Percentiles rank a stretch among this genome's conserved stretches.
Evolutionary conservation across 768 basidiomycete species (phyloP).

Genomic region (Chlorophyllum brunneum): DNA sequence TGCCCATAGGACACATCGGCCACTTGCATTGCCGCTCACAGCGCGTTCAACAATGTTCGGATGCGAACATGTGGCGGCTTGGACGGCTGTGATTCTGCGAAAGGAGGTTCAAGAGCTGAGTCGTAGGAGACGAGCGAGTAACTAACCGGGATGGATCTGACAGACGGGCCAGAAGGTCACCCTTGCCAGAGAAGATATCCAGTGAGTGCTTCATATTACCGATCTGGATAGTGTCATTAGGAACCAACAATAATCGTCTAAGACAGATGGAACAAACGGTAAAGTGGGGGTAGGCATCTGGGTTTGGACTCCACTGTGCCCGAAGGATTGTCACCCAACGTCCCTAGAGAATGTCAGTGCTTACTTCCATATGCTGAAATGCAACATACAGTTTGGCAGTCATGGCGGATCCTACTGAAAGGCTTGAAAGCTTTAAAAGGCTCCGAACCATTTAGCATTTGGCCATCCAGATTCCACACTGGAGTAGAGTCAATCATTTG

Average conservation of each 20-base stretch:
- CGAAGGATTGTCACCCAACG: slow-evolving; percentile 77
- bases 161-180: slow-evolving; percentile 64
- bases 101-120: slow-evolving; percentile 7
- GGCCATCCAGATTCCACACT: slow-evolving; percentile 77
- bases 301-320: slow-evolving; percentile 76
- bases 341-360: slow-evolving; percentile 42
- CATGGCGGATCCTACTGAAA: slow-evolving; percentile 59
- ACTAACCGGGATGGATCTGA: slow-evolving; percentile 53
- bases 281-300: slow-evolving; percentile 80
- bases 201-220: slow-evolving; percentile 78
- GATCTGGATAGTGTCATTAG: slow-evolving; percentile 38
- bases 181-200: slow-evolving; percentile 73
- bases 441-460: slow-evolving; percentile 39
- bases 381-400: slow-evolving; percentile 71
- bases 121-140: neutral
- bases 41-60: slow-evolving; percentile 70
- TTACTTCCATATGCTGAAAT: neutral
- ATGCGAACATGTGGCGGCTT: slow-evolving; percentile 89
- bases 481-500: neutral
- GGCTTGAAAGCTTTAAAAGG: slow-evolving; percentile 64
- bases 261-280: slow-evolving; percentile 44
- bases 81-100: slow-evolving; percentile 70
- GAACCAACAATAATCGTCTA: neutral
- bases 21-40: slow-evolving; percentile 75
- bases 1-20: slow-evolving; percentile 80